Conservation (phyloP, 495 filamentous ascomycete species). For the Aspergillus avenaceus region DNA sequence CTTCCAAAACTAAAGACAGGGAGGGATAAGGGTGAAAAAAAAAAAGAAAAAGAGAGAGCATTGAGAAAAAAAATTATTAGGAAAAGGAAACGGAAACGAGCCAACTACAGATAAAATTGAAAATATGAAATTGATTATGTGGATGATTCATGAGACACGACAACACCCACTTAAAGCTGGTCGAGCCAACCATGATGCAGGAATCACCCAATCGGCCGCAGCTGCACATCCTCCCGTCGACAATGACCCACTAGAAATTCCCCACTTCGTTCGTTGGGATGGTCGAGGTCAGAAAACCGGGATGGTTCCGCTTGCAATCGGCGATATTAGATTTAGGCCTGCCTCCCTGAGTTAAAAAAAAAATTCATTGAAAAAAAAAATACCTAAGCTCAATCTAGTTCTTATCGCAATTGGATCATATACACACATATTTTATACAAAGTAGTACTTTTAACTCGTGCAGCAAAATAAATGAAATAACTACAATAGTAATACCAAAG, state of each 20-base stretch:
- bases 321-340: conserved; percentile 1
- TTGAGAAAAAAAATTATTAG: not conserved
- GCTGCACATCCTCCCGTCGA: conserved; percentile 17
- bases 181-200: conserved; percentile 16
- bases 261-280: conserved; percentile 9
- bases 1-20: not conserved
- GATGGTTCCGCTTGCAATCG: conserved; percentile 5
- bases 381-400: no score
- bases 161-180: conserved; percentile 5
- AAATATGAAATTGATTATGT: conserved; percentile 14
- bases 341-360: not conserved
- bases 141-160: conserved; percentile 20
- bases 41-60: not conserved
- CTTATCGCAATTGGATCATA: not conserved
- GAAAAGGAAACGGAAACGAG: not conserved
- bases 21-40: not conserved
- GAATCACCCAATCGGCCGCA: conserved; percentile 13
- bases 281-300: conserved; percentile 9
- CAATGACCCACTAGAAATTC: conserved; percentile 11
- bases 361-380: not conserved
- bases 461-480: no score
- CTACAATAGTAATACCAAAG: no score
- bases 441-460: no score
- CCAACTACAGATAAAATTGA: not conserved
- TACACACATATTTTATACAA: no score